Percentiles rank a stretch among this genome's conserved stretches.
Conservation (phyloP, 208 protist genomes). For the Trypanosoma caninum region DNA sequence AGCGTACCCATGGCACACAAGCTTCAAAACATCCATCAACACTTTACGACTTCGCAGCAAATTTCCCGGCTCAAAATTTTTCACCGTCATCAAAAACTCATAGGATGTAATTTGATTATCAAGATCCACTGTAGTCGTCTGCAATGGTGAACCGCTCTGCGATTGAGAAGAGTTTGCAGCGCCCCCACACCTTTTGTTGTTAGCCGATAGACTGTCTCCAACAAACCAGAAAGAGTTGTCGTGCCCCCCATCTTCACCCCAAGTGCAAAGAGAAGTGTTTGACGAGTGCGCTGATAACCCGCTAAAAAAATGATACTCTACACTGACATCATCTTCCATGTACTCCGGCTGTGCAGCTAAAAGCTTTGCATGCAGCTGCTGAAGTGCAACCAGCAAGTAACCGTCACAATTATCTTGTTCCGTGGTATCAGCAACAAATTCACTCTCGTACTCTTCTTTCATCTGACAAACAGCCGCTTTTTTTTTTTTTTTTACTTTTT, state of each 20-base stretch:
- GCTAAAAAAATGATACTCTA: constrained; percentile 37
- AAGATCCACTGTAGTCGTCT: constrained; percentile 24
- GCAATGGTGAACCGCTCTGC: neutral
- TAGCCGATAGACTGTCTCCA: neutral
- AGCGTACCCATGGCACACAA: constrained; percentile 65
- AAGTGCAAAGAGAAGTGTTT: neutral
- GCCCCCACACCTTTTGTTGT: neutral
- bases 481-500: neutral
- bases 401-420: constrained; percentile 36
- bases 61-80: constrained; percentile 61
- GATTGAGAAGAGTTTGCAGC: constrained; percentile 5
- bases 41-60: constrained; percentile 55
- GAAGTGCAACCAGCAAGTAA: constrained; percentile 40
- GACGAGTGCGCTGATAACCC: constrained; percentile 34
- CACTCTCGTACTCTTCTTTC: neutral
- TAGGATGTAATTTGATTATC: constrained; percentile 46
- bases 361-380: constrained; percentile 60
- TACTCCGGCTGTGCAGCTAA: constrained; percentile 61
- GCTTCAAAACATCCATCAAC: constrained; percentile 56
- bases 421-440: constrained; percentile 13
- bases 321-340: constrained; percentile 72
- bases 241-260: neutral
- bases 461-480: neutral
- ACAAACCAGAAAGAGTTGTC: neutral
- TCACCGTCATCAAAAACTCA: constrained; percentile 62